phyloP scores from a whole-genome alignment of 2,329 filamentous ascomycete genomes.

The Eutypa lata region DNA sequence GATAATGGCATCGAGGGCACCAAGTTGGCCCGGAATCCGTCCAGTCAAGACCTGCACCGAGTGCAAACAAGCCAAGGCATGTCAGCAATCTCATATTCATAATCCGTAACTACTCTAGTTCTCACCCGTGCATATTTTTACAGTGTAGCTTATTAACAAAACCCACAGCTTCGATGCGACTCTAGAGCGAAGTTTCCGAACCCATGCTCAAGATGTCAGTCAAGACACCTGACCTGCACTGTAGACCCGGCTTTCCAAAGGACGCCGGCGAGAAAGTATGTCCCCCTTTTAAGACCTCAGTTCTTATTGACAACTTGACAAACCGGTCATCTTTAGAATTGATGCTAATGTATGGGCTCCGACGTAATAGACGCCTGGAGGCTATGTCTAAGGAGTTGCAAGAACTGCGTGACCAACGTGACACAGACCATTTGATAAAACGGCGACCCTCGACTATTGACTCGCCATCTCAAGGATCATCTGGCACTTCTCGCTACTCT shows the following conservation, averaged over 20 bases:
- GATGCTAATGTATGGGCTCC: background rate
- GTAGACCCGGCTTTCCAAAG: conserved; percentile 29
- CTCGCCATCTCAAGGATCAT: conserved; percentile 17
- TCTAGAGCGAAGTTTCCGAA: conserved; percentile 29
- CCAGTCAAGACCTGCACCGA: conserved; percentile 29
- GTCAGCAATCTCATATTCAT: background rate
- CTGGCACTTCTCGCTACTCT: conserved; percentile 9
- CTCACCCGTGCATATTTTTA: background rate
- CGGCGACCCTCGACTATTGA: conserved; percentile 16
- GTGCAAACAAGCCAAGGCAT: conserved; percentile 29
- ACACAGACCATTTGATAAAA: conserved; percentile 7
- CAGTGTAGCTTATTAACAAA: background rate
- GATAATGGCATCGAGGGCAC: conserved; percentile 17
- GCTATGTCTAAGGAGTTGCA: conserved; percentile 30
- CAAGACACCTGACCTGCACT: conserved; percentile 24
- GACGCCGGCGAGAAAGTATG: conserved; percentile 28
- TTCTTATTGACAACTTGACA: background rate
- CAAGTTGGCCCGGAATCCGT: conserved; percentile 23
- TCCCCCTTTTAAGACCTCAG: conserved; percentile 3
- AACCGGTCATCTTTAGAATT: background rate
- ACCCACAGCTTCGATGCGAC: conserved; percentile 26
- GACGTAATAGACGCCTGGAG: conserved; percentile 22
- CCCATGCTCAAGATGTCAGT: conserved; percentile 27
- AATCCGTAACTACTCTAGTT: background rate
- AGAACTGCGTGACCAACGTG: conserved; percentile 24